Conservation (phyloP, 2,329 filamentous ascomycete species). For the Apiospora koreana region DNA sequence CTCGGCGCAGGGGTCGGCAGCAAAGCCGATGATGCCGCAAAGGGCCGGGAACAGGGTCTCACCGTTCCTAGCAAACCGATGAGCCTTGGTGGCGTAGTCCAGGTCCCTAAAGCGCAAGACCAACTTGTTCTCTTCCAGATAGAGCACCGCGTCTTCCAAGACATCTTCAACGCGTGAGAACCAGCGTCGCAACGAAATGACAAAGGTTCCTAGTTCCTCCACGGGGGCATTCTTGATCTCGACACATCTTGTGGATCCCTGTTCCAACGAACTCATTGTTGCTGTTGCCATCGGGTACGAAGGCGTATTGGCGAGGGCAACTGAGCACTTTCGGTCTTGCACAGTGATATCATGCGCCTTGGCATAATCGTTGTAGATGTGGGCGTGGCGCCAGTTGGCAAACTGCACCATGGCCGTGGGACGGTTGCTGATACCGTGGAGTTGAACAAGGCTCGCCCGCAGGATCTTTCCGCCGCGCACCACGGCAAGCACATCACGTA, state of each 20-base stretch:
- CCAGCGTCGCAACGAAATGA: background rate
- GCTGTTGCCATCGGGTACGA: constrained; percentile 3
- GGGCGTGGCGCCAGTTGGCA: constrained; percentile 11
- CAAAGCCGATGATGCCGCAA: background rate
- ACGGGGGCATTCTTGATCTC: background rate
- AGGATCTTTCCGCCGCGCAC: constrained; percentile 15
- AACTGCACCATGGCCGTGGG: constrained; percentile 13
- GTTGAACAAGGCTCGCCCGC: background rate
- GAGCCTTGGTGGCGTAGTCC: constrained; percentile 13
- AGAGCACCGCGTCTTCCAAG: constrained; percentile 13
- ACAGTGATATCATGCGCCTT: background rate
- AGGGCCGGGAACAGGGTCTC: background rate
- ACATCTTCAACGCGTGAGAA: constrained; percentile 1
- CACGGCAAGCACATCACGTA: constrained; percentile 8
- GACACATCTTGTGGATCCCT: constrained; percentile 9
- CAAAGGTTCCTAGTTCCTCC: background rate
- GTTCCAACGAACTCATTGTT: background rate
- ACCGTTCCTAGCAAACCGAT: background rate
- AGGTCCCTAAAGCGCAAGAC: constrained; percentile 12
- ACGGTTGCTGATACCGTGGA: background rate
- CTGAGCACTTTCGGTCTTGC: background rate
- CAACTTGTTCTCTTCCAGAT: background rate
- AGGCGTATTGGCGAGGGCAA: constrained; percentile 1
- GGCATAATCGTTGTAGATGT: constrained; percentile 5
- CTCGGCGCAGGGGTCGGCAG: constrained; percentile 12